Conservation (phyloP, 805 yeast species). For the Metschnikowia henanensis region DNA sequence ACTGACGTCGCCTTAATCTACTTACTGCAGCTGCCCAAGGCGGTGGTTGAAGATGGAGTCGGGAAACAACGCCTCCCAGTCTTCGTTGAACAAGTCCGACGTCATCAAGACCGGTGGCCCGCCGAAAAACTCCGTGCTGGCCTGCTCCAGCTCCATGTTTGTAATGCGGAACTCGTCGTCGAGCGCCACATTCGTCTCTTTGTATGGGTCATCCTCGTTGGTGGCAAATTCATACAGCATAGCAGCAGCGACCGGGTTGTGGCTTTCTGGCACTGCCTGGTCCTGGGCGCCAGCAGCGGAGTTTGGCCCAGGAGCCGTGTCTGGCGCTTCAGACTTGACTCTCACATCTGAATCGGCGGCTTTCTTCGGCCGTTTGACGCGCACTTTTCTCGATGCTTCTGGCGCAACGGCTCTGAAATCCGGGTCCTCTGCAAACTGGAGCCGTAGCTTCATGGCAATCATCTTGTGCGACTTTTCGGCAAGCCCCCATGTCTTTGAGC, state of each 20-base stretch:
- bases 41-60: slow-evolving; percentile 37
- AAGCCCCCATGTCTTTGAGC: slow-evolving; percentile 48
- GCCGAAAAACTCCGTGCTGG: slow-evolving; percentile 43
- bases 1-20: no score
- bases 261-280: not conserved
- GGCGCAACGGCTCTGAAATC: slow-evolving; percentile 5
- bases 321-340: not conserved
- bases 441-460: slow-evolving; percentile 32
- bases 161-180: slow-evolving; percentile 4
- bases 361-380: slow-evolving; percentile 5
- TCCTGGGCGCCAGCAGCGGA: not conserved
- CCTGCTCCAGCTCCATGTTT: slow-evolving; percentile 13
- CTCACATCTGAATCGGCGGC: not conserved
- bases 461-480: slow-evolving; percentile 45
- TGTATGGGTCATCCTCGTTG: not conserved
- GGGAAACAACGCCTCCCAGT: slow-evolving; percentile 52
- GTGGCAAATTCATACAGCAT: not conserved
- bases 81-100: slow-evolving; percentile 46
- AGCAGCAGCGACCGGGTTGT: no score
- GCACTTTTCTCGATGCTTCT: slow-evolving; percentile 1
- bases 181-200: not conserved
- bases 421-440: slow-evolving; percentile 22
- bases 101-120: slow-evolving; percentile 56
- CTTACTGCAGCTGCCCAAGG: slow-evolving; percentile 1
- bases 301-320: not conserved